Conservation (phyloP, 2,329 filamentous ascomycete species). For the Cladosporium sp. region DNA sequence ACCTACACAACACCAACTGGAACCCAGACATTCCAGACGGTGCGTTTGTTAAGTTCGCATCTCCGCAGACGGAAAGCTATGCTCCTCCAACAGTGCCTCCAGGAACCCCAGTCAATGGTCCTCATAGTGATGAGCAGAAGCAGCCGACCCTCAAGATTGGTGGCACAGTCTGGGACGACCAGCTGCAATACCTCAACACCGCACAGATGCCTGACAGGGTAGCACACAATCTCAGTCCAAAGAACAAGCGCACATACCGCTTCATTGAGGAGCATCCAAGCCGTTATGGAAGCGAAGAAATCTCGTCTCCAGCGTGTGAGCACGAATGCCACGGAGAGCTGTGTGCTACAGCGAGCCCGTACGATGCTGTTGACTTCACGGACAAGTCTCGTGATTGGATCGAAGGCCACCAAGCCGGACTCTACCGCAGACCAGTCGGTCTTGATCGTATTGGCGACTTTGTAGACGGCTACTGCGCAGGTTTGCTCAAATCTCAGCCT, state of each 20-base stretch:
- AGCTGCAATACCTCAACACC: constrained; percentile 3
- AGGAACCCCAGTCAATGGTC: constrained; percentile 23
- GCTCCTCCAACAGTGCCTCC: constrained; percentile 23
- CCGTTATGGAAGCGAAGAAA: constrained; percentile 2
- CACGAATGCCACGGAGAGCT: constrained; percentile 14
- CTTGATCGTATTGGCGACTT: constrained; percentile 25
- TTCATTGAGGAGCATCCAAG: constrained; percentile 27
- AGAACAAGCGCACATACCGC: constrained; percentile 26
- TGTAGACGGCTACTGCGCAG: constrained; percentile 33
- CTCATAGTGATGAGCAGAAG: background rate
- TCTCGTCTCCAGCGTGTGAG: constrained; percentile 18
- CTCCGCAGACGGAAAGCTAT: constrained; percentile 6
- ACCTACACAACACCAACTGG: constrained; percentile 20
- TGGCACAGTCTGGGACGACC: background rate
- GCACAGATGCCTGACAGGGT: constrained; percentile 20
- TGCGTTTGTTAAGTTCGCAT: constrained; percentile 7
- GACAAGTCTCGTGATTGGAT: constrained; percentile 28
- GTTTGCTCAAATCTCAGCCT: constrained; percentile 26
- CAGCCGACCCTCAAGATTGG: background rate
- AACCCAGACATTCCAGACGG: constrained; percentile 18
- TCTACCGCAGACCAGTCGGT: constrained; percentile 26
- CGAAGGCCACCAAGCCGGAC: constrained; percentile 30
- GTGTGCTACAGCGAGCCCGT: constrained; percentile 12
- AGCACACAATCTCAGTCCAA: constrained; percentile 27
- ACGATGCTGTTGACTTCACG: constrained; percentile 20